These are phyloP conservation scores for Cordyceps tenuipes DNA, from an alignment of 2,329 filamentous ascomycete species.

Conservation along the genomic window DNA sequence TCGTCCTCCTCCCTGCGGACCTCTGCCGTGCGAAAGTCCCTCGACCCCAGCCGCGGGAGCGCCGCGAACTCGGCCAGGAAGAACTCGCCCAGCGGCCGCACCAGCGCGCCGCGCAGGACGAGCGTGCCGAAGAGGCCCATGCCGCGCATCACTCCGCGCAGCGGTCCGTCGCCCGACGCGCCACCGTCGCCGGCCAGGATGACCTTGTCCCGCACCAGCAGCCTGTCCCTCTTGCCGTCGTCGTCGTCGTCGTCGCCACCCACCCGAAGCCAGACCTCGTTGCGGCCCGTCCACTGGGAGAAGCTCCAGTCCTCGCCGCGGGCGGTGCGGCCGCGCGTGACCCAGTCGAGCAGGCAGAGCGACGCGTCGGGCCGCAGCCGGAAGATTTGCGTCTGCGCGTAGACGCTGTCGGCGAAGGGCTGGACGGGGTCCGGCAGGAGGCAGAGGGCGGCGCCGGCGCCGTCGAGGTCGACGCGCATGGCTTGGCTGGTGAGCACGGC, in stretches of 20 bases:
- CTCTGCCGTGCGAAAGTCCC: constrained; percentile 60
- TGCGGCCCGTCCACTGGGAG: constrained; percentile 68
- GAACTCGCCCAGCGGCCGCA: constrained; percentile 59
- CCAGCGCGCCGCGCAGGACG: constrained; percentile 66
- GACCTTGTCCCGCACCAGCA: constrained; percentile 80
- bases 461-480: constrained; percentile 41
- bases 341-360: constrained; percentile 87
- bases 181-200: constrained; percentile 54
- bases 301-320: constrained; percentile 87
- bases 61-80: constrained; percentile 71
- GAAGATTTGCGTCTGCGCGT: constrained; percentile 78
- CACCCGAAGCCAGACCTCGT: constrained; percentile 65
- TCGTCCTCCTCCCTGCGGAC: constrained; percentile 31
- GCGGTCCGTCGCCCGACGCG: constrained; percentile 29
- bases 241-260: constrained; percentile 23
- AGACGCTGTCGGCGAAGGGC: constrained; percentile 76
- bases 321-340: constrained; percentile 77
- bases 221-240: constrained; percentile 35
- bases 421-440: constrained; percentile 87
- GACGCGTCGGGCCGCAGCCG: constrained; percentile 48
- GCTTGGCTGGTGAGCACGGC: constrained; percentile 50
- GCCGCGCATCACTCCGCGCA: constrained; percentile 60
- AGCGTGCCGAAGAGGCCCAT: constrained; percentile 77
- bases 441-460: constrained; percentile 45
- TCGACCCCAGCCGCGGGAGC: constrained; percentile 72